Evolutionary conservation across 2,329 filamentous ascomycete genomes (phyloP).

Genomic region (Microsporum ferrugineum): DNA sequence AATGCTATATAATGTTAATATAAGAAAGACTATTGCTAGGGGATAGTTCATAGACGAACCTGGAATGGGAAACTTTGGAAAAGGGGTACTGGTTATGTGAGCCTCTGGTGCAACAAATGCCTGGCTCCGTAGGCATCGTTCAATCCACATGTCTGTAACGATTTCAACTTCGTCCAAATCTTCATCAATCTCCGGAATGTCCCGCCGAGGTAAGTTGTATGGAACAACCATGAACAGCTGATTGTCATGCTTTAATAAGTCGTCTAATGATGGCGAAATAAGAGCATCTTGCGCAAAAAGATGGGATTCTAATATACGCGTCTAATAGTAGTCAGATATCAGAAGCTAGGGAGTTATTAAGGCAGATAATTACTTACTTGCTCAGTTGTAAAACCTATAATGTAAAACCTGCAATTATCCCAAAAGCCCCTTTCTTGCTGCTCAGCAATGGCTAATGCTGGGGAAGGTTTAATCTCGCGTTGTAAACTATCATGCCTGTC

Average conservation of each 20-base stretch:
- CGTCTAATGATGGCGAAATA: conserved; percentile 25
- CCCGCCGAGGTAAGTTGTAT: conserved; percentile 24
- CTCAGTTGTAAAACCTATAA: conserved; percentile 47
- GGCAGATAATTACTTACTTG: conserved; percentile 36
- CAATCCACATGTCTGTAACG: conserved; percentile 88
- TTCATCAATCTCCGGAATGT: conserved; percentile 30
- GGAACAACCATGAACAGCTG: conserved; percentile 31
- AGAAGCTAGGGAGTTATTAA: neutral
- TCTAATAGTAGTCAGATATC: conserved; percentile 17
- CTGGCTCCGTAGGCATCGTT: conserved; percentile 72
- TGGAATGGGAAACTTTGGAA: conserved; percentile 56
- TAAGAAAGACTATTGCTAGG: neutral
- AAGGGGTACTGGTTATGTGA: conserved; percentile 66
- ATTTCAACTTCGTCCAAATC: conserved; percentile 35
- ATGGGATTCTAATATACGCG: conserved; percentile 29
- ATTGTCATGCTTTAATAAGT: conserved; percentile 23
- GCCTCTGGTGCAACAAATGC: conserved; percentile 55
- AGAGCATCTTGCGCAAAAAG: conserved; percentile 33
- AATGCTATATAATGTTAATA: conserved; percentile 42
- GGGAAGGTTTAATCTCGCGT: conserved; percentile 17
- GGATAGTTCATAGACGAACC: conserved; percentile 25
- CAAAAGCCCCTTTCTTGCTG: conserved; percentile 40
- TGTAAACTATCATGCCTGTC: conserved; percentile 13
- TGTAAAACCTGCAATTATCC: conserved; percentile 45
- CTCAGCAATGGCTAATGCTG: conserved; percentile 16